These are phyloP conservation scores for Pilasporangium apinafurcum DNA, from an alignment of 352 stramenopile species.

Conservation along the genomic window DNA sequence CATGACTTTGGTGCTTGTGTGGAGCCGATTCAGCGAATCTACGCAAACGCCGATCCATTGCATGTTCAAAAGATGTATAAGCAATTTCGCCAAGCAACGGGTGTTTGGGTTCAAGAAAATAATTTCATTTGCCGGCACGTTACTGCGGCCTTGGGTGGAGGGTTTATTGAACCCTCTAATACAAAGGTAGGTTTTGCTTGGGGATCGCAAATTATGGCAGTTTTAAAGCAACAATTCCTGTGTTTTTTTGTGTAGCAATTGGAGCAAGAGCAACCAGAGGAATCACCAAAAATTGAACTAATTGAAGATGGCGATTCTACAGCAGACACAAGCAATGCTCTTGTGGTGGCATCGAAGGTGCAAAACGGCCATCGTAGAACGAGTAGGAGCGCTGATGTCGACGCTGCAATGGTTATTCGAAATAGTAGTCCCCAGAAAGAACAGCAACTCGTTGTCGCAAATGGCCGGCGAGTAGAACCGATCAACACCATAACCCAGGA, in stretches of 20 bases:
- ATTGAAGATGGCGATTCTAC: conserved; percentile 30
- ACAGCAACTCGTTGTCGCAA: no score
- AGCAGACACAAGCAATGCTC: conserved; percentile 17
- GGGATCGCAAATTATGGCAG: background rate
- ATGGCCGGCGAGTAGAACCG: conserved; percentile 19
- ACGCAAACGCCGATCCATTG: conserved; percentile 69
- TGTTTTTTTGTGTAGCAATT: conserved; percentile 9
- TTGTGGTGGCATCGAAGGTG: conserved; percentile 33
- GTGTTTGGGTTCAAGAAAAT: conserved; percentile 84
- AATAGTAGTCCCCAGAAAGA: no score
- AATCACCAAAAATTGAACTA: conserved; percentile 32
- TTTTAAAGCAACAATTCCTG: conserved; percentile 4
- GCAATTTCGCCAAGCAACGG: conserved; percentile 78
- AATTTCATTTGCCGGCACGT: conserved; percentile 77
- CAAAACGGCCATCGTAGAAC: no score
- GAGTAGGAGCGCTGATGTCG: no score
- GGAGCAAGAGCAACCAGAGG: conserved; percentile 15
- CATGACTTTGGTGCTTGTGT: conserved; percentile 81
- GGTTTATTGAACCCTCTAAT: conserved; percentile 51
- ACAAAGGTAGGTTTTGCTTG: conserved; percentile 11
- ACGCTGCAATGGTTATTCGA: no score
- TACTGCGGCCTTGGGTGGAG: conserved; percentile 50
- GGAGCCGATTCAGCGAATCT: conserved; percentile 84
- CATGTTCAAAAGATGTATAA: conserved; percentile 85
- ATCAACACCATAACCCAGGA: conserved; percentile 3